Evolutionary conservation across 805 yeast species (phyloP), one percentile per base, ranked within the genome.

Genomic region (Ogataea kodamae): DNA sequence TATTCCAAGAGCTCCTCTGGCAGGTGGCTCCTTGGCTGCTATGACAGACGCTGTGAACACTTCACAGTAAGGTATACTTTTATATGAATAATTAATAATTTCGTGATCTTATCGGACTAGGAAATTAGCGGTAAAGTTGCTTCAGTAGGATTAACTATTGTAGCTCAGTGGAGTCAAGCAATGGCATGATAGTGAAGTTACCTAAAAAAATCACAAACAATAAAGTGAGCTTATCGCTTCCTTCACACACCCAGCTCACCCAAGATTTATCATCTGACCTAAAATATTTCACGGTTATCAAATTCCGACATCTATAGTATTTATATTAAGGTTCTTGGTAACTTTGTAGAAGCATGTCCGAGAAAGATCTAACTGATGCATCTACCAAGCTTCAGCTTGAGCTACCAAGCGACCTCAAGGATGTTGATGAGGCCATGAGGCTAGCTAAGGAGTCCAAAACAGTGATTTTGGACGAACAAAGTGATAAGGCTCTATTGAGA

Each of bases 381-480:
- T 9, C 18, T 6, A 14, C 26, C 8, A 27, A 33, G 22, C 8
- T 21, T 6, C 18, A 18, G 8, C 16, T 16, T 12, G 5, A n/a
- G n/a, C n/a, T n/a, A n/a, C n/a, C n/a, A n/a, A n/a, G 19, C 18
- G 33, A 34, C 21, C 19, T 15, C 33, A 18, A 23, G 4, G 65
- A 61, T 43, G 68, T 61, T 5, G 72, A 67, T 43, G 57, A 52
- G 22, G 69, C 69, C 17, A 55, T 64, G 62, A 42, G 52, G 23
- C 46, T 48, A 23, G 65, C 61, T 8, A 27, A 52, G 15, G 49
- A 51, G 12, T 24, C 37, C n/a, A 35, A 42, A 26, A 30, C 30
- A 3, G 11, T 15, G 6, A 39, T 21, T 28, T 18, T 42, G 6
- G 50, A 50, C 30, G 32, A 34, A 18, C 19, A 28, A 12, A 10